Evolutionary conservation across 805 yeast species (phyloP).

Genomic region (Schwanniomyces polymorphus): DNA sequence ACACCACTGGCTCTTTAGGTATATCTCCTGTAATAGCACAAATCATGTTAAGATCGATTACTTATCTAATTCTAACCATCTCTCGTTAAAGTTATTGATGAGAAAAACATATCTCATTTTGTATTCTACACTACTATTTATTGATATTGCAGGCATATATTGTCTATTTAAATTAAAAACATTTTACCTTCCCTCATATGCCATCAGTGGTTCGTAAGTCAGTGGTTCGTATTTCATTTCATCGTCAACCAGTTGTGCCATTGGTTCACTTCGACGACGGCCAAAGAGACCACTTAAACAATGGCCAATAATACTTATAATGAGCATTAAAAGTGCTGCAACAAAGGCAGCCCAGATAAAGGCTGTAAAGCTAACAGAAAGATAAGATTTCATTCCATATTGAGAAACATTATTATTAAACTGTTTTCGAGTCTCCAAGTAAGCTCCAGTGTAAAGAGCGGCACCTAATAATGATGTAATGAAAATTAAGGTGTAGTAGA

Average conservation of each 20-base stretch:
- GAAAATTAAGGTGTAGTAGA: constrained; percentile 45
- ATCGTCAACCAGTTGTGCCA: neutral
- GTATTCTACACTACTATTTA: neutral
- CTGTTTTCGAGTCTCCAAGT: constrained; percentile 44
- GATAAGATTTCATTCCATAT: constrained; percentile 56
- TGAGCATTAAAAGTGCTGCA: constrained; percentile 34
- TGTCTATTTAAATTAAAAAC: neutral
- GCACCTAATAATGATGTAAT: constrained; percentile 47
- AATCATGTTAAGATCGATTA: constrained; percentile 9
- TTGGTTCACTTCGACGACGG: constrained; percentile 21
- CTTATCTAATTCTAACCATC: neutral
- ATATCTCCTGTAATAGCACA: constrained; percentile 65
- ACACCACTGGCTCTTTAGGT: constrained; percentile 71
- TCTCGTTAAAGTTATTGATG: neutral
- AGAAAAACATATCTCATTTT: neutral
- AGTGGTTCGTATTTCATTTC: neutral
- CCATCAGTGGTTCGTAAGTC: constrained; percentile 18
- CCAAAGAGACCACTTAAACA: constrained; percentile 38
- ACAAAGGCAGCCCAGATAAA: constrained; percentile 65
- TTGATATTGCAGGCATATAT: neutral
- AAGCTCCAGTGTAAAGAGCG: constrained; percentile 66
- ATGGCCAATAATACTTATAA: constrained; percentile 39
- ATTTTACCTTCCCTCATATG: constrained; percentile 16
- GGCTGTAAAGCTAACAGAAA: constrained; percentile 55
- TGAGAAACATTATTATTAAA: constrained; percentile 48